Conservation (phyloP, 768 basidiomycete species). For the Lentinula edodes region DNA sequence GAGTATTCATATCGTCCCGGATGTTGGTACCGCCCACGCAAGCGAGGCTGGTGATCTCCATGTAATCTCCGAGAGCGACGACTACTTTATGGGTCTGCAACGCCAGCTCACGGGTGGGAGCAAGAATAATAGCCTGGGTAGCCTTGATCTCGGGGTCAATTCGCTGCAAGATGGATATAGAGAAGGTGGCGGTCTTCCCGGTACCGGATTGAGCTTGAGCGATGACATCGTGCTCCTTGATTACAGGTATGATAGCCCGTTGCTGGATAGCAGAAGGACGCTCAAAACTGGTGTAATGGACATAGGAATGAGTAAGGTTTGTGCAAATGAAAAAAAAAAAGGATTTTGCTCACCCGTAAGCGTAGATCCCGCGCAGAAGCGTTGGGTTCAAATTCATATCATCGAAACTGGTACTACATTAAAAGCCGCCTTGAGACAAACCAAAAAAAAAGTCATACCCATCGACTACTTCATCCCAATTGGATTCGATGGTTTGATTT, state of each 20-base stretch:
- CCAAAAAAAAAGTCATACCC: constrained; percentile 41
- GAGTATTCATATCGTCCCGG: constrained; percentile 74
- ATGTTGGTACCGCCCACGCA: constrained; percentile 60
- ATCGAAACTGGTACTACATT: constrained; percentile 26
- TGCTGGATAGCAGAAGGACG: constrained; percentile 78
- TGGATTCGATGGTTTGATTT: constrained; percentile 54
- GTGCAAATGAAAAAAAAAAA: background rate
- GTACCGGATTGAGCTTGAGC: constrained; percentile 82
- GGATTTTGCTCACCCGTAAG: constrained; percentile 52
- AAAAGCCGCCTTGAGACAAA: background rate
- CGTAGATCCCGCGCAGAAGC: constrained; percentile 77
- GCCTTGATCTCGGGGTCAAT: constrained; percentile 38
- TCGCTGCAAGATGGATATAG: constrained; percentile 71
- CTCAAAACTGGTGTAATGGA: constrained; percentile 51
- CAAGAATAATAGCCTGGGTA: constrained; percentile 75
- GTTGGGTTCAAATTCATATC: constrained; percentile 80
- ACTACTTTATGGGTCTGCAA: constrained; percentile 74
- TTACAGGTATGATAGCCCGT: constrained; percentile 76
- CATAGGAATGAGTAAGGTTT: background rate
- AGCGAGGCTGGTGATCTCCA: constrained; percentile 51
- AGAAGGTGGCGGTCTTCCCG: constrained; percentile 80
- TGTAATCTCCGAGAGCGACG: constrained; percentile 66
- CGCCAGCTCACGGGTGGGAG: constrained; percentile 74
- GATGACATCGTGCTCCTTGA: constrained; percentile 81
- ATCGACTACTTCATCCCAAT: constrained; percentile 74